phyloP scores from a whole-genome alignment of 331 rosid species.

The Malus hybrid region DNA sequence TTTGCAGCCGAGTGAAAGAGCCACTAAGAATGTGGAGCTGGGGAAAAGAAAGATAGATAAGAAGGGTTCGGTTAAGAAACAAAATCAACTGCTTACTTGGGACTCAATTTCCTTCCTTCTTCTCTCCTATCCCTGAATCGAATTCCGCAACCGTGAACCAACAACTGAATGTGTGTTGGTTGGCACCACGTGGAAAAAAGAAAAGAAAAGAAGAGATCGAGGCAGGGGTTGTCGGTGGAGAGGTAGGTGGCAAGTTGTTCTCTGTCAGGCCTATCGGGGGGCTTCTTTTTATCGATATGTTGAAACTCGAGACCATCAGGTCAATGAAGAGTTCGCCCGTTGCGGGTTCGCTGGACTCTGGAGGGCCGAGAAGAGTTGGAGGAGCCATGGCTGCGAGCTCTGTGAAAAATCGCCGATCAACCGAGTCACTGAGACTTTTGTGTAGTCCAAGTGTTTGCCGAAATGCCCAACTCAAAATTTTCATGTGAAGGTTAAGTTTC shows the following conservation, averaged over 20 bases:
- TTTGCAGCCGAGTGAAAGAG: too few relatives aligned
- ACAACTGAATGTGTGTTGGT: not conserved
- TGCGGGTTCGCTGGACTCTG: slow-evolving; percentile 14
- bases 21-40: too few relatives aligned
- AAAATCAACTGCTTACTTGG: not conserved
- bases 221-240: slow-evolving; percentile 53
- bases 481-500: too few relatives aligned
- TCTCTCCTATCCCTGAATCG: not conserved
- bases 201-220: slow-evolving; percentile 32
- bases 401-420: not conserved
- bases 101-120: not conserved
- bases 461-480: too few relatives aligned
- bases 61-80: not conserved
- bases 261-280: slow-evolving; percentile 30
- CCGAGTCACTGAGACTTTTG: not conserved
- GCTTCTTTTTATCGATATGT: not conserved
- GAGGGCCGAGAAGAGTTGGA: slow-evolving; percentile 36
- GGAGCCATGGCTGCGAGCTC: slow-evolving; percentile 9
- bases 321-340: slow-evolving; percentile 29
- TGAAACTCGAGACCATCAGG: slow-evolving; percentile 31
- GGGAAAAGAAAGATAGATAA: too few relatives aligned
- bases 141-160: not conserved
- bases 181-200: slow-evolving; percentile 61
- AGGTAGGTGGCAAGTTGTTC: slow-evolving; percentile 38
- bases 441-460: too few relatives aligned